These are phyloP conservation scores for Fomitopsis serialis DNA, from an alignment of 768 basidiomycete genomes.

Conservation along the genomic window DNA sequence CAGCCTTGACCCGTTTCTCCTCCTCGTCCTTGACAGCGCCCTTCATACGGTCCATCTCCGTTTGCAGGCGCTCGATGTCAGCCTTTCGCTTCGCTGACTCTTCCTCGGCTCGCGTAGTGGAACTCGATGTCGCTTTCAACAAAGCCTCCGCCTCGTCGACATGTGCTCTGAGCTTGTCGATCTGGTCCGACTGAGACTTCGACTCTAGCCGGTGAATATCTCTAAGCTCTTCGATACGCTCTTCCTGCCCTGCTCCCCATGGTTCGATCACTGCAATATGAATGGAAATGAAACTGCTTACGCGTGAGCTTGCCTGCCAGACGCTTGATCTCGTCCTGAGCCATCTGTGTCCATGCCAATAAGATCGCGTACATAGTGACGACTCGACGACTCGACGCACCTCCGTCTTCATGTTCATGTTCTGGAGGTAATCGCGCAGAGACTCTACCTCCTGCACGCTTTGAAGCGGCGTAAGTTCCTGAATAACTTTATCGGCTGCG, in stretches of 20 bases:
- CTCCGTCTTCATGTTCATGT: slow-evolving; percentile 61
- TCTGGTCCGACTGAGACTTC: slow-evolving; percentile 69
- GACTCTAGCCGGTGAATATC: slow-evolving; percentile 81
- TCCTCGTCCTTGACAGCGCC: slow-evolving; percentile 84
- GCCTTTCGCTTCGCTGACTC: slow-evolving; percentile 43
- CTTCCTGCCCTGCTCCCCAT: slow-evolving; percentile 63
- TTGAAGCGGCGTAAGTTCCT: slow-evolving; percentile 66
- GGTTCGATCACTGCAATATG: background rate
- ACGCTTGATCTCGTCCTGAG: slow-evolving; percentile 75
- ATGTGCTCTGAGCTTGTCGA: slow-evolving; percentile 65
- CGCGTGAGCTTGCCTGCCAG: slow-evolving; percentile 69
- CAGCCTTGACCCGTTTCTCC: slow-evolving; percentile 93
- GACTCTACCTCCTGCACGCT: slow-evolving; percentile 59
- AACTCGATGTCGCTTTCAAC: slow-evolving; percentile 50
- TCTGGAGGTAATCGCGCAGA: slow-evolving; percentile 69
- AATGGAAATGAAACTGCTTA: slow-evolving; percentile 30
- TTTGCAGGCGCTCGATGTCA: slow-evolving; percentile 53
- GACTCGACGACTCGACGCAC: slow-evolving; percentile 35
- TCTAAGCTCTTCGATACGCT: slow-evolving; percentile 76
- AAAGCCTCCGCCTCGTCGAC: slow-evolving; percentile 67
- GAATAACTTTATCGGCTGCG: slow-evolving; percentile 62
- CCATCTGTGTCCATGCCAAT: slow-evolving; percentile 38
- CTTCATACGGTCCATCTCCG: slow-evolving; percentile 59
- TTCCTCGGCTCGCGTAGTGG: slow-evolving; percentile 44
- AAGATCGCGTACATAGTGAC: too few relatives aligned